Base-by-base conservation (phyloP, 371 early-diverging fungal genomes). In the Nosema granulosis region DNA sequence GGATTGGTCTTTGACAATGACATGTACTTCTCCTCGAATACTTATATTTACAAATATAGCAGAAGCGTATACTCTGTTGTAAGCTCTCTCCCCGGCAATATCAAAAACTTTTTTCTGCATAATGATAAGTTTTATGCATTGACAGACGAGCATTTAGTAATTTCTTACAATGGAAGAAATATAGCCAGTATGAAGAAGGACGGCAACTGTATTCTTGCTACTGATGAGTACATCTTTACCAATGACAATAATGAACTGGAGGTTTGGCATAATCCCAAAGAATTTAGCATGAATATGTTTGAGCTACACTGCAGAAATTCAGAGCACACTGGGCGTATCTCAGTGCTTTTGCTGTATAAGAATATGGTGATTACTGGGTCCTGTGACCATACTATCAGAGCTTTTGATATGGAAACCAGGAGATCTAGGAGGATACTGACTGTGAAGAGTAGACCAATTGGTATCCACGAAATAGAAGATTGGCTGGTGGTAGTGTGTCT, bases 261-360 rank as follows among this genome's bases (percentile, higher is more conserved):
- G 67, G 52, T 76, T n/a, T 80, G 80, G 80, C 20, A 68, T 16
- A 49, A 70, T 16, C 80, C 80, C 11, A 72, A 69, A 37, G 77
- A 76, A 52, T 67, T 50, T 28, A 76, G 76, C 65, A 67, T 80
- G 32, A 49, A 66, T 0, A 35, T 76, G 22, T 80, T 80, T 50
- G 50, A 57, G 18, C 37, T 43, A 50, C 20, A 61, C 56, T 24
- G 54, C 0, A 80, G 51, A 58, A 29, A 52, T 49, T 34, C 37
- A 26, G 76, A 66, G 20, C 73, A 76, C 35, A 50, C 43, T 63
- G 13, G 35, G 9, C 31, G 26, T 1, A 76, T 76, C 31, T 63
- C 58, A 35, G 50, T 32, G 28, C 58, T 73, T 13, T 31, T 18
- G 16, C 58, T 80, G n/a, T 38, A 72, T 37, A 35, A 68, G 22